Evolutionary conservation across 805 yeast species (phyloP), one percentile per base, ranked within the genome.

Genomic region (Schwanniomyces vanrijiae): DNA sequence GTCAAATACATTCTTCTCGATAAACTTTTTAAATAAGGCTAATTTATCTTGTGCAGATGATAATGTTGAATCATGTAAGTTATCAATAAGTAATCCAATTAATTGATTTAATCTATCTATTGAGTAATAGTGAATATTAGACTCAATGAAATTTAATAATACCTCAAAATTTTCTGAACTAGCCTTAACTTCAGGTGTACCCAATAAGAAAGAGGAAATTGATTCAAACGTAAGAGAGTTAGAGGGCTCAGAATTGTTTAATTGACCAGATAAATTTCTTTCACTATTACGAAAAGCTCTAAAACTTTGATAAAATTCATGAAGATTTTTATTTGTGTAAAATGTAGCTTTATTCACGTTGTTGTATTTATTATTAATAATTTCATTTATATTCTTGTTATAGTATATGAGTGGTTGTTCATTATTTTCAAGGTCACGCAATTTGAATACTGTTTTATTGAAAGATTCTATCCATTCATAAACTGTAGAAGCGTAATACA

Each of bases 381-480:
- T 37, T 8, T 41, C 25, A 16, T n/a, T 8, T 7, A 50, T 28
- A n/a, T 10, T 38, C 10, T 35, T 44, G 29, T 48, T 55, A 18
- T 37, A 25, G 45, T 48, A 56, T 14, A 45, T 42, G n/a, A 63
- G 45, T 3, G 52, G 41, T 1, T 48, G 44, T n/a, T 48, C 48
- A 2, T 25, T 24, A 1, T 46, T 48, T 1, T 56, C 48, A 5
- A 64, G 24, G 2, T 54, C 55, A 4, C 37, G 16, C 28, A 71
- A 53, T 5, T 42, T 19, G 3, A 29, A 26, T 5, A 58, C 58
- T 35, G 55, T 57, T 5, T 55, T 39, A 35, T 64, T 61, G 49
- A 66, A 66, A 1, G 51, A 48, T 11, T 64, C 58, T 18, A 63
- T 48, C 73, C 76, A 73, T 16, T 56, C 56, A 3, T 47, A 50